Conservation (phyloP, 768 basidiomycete genomes). For the Phylloporus sp. region DNA sequence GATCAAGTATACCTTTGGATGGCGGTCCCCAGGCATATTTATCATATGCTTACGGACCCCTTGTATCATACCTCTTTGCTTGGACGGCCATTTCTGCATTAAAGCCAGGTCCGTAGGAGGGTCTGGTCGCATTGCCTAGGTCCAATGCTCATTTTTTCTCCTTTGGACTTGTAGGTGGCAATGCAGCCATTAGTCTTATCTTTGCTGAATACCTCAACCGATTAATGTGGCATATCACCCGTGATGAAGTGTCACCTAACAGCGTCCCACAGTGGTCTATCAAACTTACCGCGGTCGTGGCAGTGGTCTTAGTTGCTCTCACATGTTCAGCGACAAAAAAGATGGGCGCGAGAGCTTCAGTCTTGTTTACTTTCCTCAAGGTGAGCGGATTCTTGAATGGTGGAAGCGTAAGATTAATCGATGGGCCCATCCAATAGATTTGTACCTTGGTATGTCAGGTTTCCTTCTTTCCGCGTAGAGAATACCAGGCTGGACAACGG, state of each 20-base stretch:
- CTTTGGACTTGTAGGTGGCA: conserved; percentile 45
- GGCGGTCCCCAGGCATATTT: conserved; percentile 76
- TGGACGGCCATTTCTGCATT: conserved; percentile 92
- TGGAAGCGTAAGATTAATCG: not conserved
- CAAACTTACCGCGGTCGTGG: conserved; percentile 76
- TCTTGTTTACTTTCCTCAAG: conserved; percentile 88
- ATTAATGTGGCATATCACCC: conserved; percentile 75
- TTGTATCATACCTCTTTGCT: conserved; percentile 86
- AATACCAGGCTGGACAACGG: not conserved
- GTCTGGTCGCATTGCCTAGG: not conserved
- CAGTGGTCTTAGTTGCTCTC: conserved; percentile 67
- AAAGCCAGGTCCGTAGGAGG: conserved; percentile 59
- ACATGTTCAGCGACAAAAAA: conserved; percentile 77
- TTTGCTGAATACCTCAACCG: conserved; percentile 92
- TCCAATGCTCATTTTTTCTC: conserved; percentile 1
- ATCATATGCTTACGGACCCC: conserved; percentile 82
- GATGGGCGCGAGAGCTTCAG: conserved; percentile 74
- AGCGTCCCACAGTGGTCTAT: conserved; percentile 88
- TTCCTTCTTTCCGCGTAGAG: not conserved
- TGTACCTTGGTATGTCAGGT: conserved; percentile 54
- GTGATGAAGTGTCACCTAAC: conserved; percentile 66
- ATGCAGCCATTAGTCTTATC: conserved; percentile 85
- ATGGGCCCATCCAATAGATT: conserved; percentile 38
- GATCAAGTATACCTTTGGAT: conserved; percentile 36
- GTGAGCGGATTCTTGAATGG: conserved; percentile 34